Evolutionary conservation across 1,284 basidiomycete species (phyloP).

Genomic region (Neonothopanus nambi): DNA sequence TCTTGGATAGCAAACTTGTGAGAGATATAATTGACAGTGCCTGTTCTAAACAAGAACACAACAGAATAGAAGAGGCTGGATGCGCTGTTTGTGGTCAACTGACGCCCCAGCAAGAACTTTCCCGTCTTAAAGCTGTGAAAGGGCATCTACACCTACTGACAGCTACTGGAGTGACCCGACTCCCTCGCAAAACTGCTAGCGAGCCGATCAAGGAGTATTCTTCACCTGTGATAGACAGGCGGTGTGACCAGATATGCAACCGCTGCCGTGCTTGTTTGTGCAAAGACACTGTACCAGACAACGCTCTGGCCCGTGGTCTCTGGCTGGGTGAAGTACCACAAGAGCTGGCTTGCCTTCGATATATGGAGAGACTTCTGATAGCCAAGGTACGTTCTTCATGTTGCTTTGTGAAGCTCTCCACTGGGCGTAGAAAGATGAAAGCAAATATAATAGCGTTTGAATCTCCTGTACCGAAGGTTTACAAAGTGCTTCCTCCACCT

Average conservation of each 20-base stretch:
- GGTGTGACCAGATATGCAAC: slow-evolving; percentile 19
- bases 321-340: slow-evolving; percentile 39
- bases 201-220: not conserved
- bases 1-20: too few species aligned
- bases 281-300: slow-evolving; percentile 25
- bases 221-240: slow-evolving; percentile 21
- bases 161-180: not conserved
- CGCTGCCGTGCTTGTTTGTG: slow-evolving; percentile 16
- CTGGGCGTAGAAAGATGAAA: slow-evolving; percentile 20
- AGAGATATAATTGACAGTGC: too few species aligned
- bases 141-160: slow-evolving; percentile 14
- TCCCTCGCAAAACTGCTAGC: not conserved
- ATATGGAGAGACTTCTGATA: slow-evolving; percentile 27
- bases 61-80: not conserved
- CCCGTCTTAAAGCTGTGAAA: slow-evolving; percentile 14
- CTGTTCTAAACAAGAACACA: too few species aligned
- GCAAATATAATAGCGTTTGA: slow-evolving; percentile 28
- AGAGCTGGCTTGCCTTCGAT: slow-evolving; percentile 24
- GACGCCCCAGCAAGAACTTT: not conserved
- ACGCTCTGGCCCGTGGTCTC: slow-evolving; percentile 35
- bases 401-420: slow-evolving; percentile 23
- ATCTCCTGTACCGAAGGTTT: too few species aligned
- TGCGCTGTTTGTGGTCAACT: not conserved
- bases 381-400: too few species aligned
- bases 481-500: slow-evolving; percentile 15